Evolutionary conservation across 176 grass and related monocot genomes (phyloP).

Genomic region (Ananas comosus): DNA sequence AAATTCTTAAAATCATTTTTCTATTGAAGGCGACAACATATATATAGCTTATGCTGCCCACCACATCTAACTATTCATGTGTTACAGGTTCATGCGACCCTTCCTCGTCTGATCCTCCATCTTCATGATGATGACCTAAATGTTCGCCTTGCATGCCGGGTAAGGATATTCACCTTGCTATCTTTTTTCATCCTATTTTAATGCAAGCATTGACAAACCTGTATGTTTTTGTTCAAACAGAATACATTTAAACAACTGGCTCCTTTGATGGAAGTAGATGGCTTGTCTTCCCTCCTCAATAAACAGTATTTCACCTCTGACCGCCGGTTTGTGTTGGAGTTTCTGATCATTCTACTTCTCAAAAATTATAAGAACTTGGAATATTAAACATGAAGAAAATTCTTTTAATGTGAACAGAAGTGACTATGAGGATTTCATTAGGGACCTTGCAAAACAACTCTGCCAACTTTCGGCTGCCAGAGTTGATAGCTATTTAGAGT

Average conservation of each 20-base stretch:
- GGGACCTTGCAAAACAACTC: conserved; percentile 69
- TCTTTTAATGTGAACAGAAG: conserved; percentile 30
- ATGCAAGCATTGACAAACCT: conserved; percentile 13
- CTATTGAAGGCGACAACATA: not conserved
- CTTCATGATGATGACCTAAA: conserved; percentile 44
- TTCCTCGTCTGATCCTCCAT: conserved; percentile 50
- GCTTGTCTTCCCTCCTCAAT: conserved; percentile 50
- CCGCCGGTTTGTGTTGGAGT: conserved; percentile 50
- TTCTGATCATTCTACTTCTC: not conserved
- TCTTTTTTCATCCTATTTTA: not conserved
- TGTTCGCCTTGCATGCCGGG: conserved; percentile 73
- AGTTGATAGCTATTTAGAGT: conserved; percentile 87
- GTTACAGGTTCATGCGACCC: conserved; percentile 34
- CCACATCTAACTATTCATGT: not conserved
- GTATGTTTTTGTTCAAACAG: conserved; percentile 31
- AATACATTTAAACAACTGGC: conserved; percentile 75
- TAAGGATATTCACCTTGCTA: conserved; percentile 13
- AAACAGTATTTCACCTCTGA: conserved; percentile 91
- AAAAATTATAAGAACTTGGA: not conserved
- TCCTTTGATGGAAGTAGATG: conserved; percentile 69
- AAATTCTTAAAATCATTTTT: not conserved
- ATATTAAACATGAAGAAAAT: not conserved
- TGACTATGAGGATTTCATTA: conserved; percentile 92
- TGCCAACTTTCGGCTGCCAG: conserved; percentile 59
- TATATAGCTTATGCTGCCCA: not conserved